Percentiles rank a stretch among this genome's conserved stretches.
phyloP scores from a whole-genome alignment of 1,284 basidiomycete genomes.

The Microbotryum silenes-acaulis region DNA sequence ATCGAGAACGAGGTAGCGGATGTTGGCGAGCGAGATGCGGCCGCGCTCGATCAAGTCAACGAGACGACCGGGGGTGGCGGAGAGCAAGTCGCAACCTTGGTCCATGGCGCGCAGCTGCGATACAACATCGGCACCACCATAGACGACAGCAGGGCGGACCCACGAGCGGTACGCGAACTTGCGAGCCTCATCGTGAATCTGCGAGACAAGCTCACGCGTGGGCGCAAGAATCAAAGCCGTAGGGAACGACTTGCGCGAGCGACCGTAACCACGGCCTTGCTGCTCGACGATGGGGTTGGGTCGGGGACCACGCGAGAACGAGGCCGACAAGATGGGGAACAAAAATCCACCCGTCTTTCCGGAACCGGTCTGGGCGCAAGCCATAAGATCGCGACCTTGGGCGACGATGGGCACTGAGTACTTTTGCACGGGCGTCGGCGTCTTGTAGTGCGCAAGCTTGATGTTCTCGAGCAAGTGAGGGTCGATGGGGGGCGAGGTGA shows the following conservation, averaged over 20 bases:
- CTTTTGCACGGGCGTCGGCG: slow-evolving; percentile 98
- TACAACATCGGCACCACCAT: slow-evolving; percentile 97
- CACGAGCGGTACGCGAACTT: slow-evolving; percentile 99
- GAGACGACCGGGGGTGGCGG: slow-evolving; percentile 96
- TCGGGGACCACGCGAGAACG: slow-evolving; percentile 75
- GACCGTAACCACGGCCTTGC: slow-evolving; percentile 50
- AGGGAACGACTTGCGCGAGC: slow-evolving; percentile 83
- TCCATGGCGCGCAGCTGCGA: slow-evolving; percentile 90
- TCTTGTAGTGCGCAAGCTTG: slow-evolving; percentile 79
- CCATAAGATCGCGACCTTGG: slow-evolving; percentile 87
- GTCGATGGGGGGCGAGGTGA: slow-evolving; percentile 85
- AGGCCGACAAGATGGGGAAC: slow-evolving; percentile 95
- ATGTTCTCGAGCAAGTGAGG: slow-evolving; percentile 94
- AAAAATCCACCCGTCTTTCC: slow-evolving; percentile 99
- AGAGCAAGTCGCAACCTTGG: slow-evolving; percentile 92
- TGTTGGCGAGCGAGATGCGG: slow-evolving; percentile 89
- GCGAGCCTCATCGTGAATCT: slow-evolving; percentile 98
- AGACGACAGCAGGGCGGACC: slow-evolving; percentile 97
- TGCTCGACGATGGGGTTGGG: slow-evolving; percentile 53
- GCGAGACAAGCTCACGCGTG: slow-evolving; percentile 95
- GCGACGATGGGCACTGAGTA: slow-evolving; percentile 99
- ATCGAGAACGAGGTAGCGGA: slow-evolving; percentile 96
- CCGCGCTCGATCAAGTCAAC: slow-evolving; percentile 98
- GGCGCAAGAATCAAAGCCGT: slow-evolving; percentile 94
- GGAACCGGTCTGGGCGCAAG: slow-evolving; percentile 99